Evolutionary conservation across 1,284 basidiomycete genomes (phyloP).

Genomic region (Veloboletus limbatus): DNA sequence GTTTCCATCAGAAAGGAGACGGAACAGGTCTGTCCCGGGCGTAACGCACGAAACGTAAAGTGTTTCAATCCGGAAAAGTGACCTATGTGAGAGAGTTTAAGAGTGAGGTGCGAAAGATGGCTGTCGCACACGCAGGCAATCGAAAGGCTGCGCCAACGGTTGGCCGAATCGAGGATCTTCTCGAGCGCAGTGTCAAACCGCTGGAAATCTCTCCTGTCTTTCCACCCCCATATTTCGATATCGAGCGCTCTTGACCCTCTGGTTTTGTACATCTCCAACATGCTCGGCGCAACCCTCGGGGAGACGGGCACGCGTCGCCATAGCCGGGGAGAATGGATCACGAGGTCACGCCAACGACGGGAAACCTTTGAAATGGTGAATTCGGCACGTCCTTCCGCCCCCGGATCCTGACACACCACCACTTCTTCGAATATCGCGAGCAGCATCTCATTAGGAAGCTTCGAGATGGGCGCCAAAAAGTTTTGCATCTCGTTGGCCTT

Average conservation of each 20-base stretch:
- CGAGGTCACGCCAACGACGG: conserved; percentile 30
- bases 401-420: conserved; percentile 25
- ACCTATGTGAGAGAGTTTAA: conserved; percentile 23
- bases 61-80: conserved; percentile 25
- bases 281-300: conserved; percentile 20
- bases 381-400: conserved; percentile 21
- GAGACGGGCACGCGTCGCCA: conserved; percentile 27
- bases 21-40: conserved; percentile 31
- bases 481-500: conserved; percentile 33
- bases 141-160: conserved; percentile 29
- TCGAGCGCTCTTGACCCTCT: conserved; percentile 27
- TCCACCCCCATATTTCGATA: conserved; percentile 30
- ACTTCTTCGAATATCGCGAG: conserved; percentile 32
- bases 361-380: conserved; percentile 30
- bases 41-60: conserved; percentile 31
- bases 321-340: conserved; percentile 27
- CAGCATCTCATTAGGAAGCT: conserved; percentile 31
- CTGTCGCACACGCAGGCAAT: conserved; percentile 27
- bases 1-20: conserved; percentile 24
- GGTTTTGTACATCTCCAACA: conserved; percentile 27
- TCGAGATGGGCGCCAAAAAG: conserved; percentile 28
- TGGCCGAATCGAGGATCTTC: conserved; percentile 25
- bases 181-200: conserved; percentile 29
- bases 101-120: conserved; percentile 29
- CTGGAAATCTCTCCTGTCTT: conserved; percentile 32